Conservation (phyloP, 768 basidiomycete species). For the Antrodiella citrinella region DNA sequence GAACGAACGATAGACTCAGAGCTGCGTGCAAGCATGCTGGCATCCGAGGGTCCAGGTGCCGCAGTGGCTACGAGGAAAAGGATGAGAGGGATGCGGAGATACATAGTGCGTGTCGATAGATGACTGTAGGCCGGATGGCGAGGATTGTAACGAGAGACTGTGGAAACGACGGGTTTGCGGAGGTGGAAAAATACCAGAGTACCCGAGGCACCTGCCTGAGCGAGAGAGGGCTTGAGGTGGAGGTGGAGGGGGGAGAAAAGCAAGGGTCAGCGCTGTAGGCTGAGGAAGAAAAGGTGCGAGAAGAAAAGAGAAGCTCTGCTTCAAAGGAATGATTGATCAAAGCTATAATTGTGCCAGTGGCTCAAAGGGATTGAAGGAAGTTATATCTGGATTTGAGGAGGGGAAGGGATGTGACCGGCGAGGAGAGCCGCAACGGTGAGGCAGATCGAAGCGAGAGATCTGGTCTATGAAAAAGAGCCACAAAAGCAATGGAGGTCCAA, state of each 20-base stretch:
- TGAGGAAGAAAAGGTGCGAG: slow-evolving; percentile 1
- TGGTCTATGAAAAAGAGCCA: background rate
- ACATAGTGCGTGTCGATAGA: slow-evolving; percentile 17
- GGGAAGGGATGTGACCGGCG: background rate
- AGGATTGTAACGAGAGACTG: background rate
- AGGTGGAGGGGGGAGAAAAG: background rate
- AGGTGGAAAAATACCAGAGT: background rate
- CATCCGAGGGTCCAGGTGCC: slow-evolving; percentile 16
- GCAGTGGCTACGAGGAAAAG: slow-evolving; percentile 24
- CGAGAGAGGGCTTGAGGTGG: background rate
- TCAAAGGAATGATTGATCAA: background rate
- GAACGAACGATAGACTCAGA: slow-evolving; percentile 32
- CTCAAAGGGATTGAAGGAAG: background rate
- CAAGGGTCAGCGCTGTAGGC: slow-evolving; percentile 10
- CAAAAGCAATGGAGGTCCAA: too few species aligned
- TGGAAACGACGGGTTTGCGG: background rate
- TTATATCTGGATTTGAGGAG: background rate
- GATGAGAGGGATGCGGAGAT: slow-evolving; percentile 19
- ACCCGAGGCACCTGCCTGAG: background rate
- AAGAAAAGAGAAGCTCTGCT: background rate
- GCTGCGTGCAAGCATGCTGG: slow-evolving; percentile 17
- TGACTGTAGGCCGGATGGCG: slow-evolving; percentile 2
- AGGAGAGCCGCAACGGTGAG: background rate
- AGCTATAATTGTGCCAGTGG: background rate
- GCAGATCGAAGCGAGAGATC: background rate